Conservation (phyloP, 495 filamentous ascomycete species). For the Tuber calosporum region DNA sequence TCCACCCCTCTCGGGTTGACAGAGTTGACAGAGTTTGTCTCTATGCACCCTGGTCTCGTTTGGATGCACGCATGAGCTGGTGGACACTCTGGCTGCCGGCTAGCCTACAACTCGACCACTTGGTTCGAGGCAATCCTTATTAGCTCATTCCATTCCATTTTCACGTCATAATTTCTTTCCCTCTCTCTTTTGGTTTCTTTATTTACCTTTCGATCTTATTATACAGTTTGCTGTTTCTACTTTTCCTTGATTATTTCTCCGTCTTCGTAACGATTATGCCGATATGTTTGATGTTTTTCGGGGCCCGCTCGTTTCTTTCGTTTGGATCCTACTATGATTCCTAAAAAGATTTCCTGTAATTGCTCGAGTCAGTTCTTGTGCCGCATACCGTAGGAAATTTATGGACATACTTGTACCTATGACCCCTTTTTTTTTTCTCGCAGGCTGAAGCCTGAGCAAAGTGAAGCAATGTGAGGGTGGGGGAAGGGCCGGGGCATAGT, state of each 20-base stretch:
- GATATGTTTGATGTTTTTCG: conserved; percentile 1
- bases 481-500: neutral
- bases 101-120: conserved; percentile 26
- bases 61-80: conserved; percentile 4
- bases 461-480: neutral
- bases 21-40: neutral
- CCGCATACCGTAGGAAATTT: neutral
- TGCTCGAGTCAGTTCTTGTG: conserved; percentile 3
- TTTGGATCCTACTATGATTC: neutral
- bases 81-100: conserved; percentile 24
- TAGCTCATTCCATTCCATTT: conserved; percentile 6
- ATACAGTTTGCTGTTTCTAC: conserved; percentile 4
- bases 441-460: neutral
- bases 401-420: neutral
- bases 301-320: neutral
- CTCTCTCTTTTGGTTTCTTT: neutral
- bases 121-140: conserved; percentile 27
- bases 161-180: conserved; percentile 4
- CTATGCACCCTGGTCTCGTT: neutral
- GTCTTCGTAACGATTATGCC: conserved; percentile 1
- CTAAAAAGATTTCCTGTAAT: neutral
- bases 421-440: neutral
- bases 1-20: neutral
- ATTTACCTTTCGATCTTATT: conserved; percentile 5
- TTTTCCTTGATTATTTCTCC: neutral